A percentile compares a stretch with the other conserved stretches of the same genome.
phyloP scores from a whole-genome alignment of 2,329 filamentous ascomycete genomes.

The Geosmithia putterillii region DNA sequence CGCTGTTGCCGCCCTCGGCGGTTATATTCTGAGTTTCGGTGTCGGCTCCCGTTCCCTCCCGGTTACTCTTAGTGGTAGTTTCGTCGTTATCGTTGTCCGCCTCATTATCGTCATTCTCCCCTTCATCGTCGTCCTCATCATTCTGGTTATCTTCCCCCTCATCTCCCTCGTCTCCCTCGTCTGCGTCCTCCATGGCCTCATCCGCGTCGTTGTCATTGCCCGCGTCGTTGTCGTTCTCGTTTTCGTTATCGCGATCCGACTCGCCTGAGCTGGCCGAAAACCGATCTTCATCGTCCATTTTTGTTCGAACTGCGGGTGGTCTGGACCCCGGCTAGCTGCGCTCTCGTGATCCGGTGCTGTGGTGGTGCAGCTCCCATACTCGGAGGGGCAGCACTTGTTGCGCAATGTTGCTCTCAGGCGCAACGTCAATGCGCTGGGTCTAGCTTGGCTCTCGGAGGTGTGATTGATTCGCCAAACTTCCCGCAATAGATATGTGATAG shows the following conservation, averaged over 20 bases:
- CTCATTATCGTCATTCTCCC: conserved; percentile 11
- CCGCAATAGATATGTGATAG: not conserved
- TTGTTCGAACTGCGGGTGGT: not conserved
- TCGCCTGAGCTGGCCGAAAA: conserved; percentile 17
- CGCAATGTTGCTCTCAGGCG: not conserved
- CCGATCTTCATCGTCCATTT: conserved; percentile 5
- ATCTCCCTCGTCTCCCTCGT: conserved; percentile 11
- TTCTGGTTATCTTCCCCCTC: conserved; percentile 26
- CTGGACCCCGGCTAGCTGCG: not conserved
- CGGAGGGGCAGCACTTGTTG: not conserved
- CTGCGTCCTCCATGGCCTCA: conserved; percentile 15
- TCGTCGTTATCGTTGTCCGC: conserved; percentile 10
- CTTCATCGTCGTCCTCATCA: conserved; percentile 12
- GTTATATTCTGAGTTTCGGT: conserved; percentile 6
- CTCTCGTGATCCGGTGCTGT: not conserved
- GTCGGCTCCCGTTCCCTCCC: conserved; percentile 15
- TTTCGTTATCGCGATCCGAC: conserved; percentile 18
- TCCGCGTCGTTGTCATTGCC: conserved; percentile 20
- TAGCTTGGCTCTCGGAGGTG: not conserved
- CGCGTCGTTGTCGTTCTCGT: conserved; percentile 21
- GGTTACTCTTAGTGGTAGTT: conserved; percentile 23
- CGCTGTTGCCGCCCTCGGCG: conserved; percentile 23
- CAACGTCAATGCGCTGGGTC: not conserved
- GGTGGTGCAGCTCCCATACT: not conserved
- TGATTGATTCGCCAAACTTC: not conserved